Evolutionary conservation across 495 filamentous ascomycete species (phyloP), one percentile per base, ranked within the genome.

Genomic region (Aspergillus conjunctus): DNA sequence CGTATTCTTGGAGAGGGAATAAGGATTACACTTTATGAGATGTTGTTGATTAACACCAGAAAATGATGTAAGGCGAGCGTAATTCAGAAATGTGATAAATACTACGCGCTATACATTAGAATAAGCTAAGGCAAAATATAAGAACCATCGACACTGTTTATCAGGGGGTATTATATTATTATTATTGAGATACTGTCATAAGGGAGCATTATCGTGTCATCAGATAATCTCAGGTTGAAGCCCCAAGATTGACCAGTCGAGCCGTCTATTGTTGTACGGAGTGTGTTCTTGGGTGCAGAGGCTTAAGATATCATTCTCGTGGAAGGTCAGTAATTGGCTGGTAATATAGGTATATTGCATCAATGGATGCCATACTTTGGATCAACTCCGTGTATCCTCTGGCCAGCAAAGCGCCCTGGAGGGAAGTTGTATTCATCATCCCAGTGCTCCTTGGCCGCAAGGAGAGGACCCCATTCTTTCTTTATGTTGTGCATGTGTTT

Each of bases 1-100:
- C 11, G 64, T 81, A 14, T 73, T 76, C 48, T 54, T 81, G 44
- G 71, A 77, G 65, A 55, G 64, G 30, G 66, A 41, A 53, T 43
- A 21, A 17, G 5, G 15, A 4, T 41, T 41, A 11, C 9, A 41
- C 37, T 8, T 41, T 41, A 2, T 37, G 34, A 37, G 8, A 14
- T 37, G 34, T 37, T 37, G 8, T 14, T 37, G 14, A 14, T 8
- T 37, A 37, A 9, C 34, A 37, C n/a, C n/a, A n/a, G n/a, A n/a
- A n/a, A 37, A 37, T 8, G 1, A 37, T 37, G 34, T 14, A 37
- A 9, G 34, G 34, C 14, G 9, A 37, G 14, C n/a, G n/a, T n/a
- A n/a, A n/a, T n/a, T n/a, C n/a, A n/a, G n/a, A n/a, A n/a, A n/a
- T n/a, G n/a, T n/a, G n/a, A n/a, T n/a, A n/a, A n/a, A n/a, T n/a